Percentiles rank a stretch among this genome's conserved stretches.
These are phyloP conservation scores for Saturnispora galanensis DNA, from an alignment of 805 yeast species.

Conservation along the genomic window DNA sequence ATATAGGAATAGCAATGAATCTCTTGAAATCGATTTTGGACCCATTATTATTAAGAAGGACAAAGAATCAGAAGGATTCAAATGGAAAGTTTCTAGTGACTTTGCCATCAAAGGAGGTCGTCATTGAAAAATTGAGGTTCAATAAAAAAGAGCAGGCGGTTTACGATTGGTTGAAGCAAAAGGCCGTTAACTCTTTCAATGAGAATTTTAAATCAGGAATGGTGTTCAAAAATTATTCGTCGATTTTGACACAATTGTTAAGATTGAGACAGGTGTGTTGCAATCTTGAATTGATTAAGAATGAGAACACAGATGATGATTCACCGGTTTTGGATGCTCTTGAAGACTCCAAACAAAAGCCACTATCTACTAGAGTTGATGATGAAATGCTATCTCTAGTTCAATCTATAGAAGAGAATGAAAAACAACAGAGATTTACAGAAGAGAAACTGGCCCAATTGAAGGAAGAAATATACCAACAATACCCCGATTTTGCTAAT, in stretches of 20 bases:
- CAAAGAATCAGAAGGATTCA: constrained; percentile 69
- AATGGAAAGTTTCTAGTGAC: constrained; percentile 68
- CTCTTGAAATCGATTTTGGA: constrained; percentile 79
- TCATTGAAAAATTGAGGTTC: constrained; percentile 57
- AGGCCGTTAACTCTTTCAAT: constrained; percentile 54
- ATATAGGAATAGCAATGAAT: constrained; percentile 62
- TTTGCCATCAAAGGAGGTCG: constrained; percentile 67
- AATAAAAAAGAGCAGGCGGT: constrained; percentile 54
- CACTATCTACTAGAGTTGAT: constrained; percentile 10
- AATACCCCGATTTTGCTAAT: constrained; percentile 29
- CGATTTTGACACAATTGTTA: constrained; percentile 72
- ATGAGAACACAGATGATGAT: constrained; percentile 30
- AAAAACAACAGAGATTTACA: constrained; percentile 17
- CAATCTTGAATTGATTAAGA: constrained; percentile 57
- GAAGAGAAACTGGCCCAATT: constrained; percentile 18
- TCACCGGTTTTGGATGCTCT: background rate
- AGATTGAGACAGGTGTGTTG: constrained; percentile 85
- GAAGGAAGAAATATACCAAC: constrained; percentile 24
- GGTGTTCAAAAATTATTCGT: constrained; percentile 61
- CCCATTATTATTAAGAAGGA: constrained; percentile 75
- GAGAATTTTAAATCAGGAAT: constrained; percentile 57
- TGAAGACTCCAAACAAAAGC: constrained; percentile 5
- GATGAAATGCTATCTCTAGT: constrained; percentile 19
- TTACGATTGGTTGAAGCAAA: constrained; percentile 57
- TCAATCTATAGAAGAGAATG: constrained; percentile 19